Evolutionary conservation across 441 rosid species (phyloP).

Genomic region (Pelargonium fulgidum): DNA sequence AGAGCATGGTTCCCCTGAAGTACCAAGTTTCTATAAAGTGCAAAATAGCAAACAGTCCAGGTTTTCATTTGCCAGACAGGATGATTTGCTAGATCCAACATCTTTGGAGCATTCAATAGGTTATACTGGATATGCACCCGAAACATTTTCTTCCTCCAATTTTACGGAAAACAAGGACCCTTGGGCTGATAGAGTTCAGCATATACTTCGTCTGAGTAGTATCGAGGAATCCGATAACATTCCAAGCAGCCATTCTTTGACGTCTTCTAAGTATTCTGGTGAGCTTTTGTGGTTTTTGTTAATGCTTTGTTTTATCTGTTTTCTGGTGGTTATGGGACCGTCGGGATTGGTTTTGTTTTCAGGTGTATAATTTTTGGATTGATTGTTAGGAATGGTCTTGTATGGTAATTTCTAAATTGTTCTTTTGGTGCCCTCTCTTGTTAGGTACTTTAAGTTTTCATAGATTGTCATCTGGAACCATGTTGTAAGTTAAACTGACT

Average conservation of each 20-base stretch:
- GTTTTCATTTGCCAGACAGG: slow-evolving; percentile 61
- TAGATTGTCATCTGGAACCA: too few relatives aligned
- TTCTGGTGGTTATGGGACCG: background rate
- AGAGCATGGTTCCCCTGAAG: slow-evolving; percentile 30
- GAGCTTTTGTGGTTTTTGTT: slow-evolving; percentile 17
- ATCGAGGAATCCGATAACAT: slow-evolving; percentile 27
- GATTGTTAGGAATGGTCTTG: too few relatives aligned
- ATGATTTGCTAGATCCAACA: slow-evolving; percentile 27
- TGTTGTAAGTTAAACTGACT: too few relatives aligned
- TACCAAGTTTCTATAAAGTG: slow-evolving; percentile 28
- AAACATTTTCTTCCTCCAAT: slow-evolving; percentile 23
- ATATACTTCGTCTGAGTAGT: slow-evolving; percentile 27
- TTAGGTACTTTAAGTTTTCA: too few relatives aligned
- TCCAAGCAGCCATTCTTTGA: slow-evolving; percentile 19
- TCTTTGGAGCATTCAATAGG: slow-evolving; percentile 23
- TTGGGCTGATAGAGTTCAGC: slow-evolving; percentile 23
- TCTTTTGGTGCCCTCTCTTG: too few relatives aligned
- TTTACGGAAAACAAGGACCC: slow-evolving; percentile 24
- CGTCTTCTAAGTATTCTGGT: slow-evolving; percentile 34
- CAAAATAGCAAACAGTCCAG: slow-evolving; percentile 39
- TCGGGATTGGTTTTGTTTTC: too few relatives aligned
- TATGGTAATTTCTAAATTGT: too few relatives aligned
- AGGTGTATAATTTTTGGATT: too few relatives aligned
- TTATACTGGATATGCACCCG: slow-evolving; percentile 20
- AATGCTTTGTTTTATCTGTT: slow-evolving; percentile 14